phyloP scores from a whole-genome alignment of 2,329 filamentous ascomycete species.

The Didymella exigua region DNA sequence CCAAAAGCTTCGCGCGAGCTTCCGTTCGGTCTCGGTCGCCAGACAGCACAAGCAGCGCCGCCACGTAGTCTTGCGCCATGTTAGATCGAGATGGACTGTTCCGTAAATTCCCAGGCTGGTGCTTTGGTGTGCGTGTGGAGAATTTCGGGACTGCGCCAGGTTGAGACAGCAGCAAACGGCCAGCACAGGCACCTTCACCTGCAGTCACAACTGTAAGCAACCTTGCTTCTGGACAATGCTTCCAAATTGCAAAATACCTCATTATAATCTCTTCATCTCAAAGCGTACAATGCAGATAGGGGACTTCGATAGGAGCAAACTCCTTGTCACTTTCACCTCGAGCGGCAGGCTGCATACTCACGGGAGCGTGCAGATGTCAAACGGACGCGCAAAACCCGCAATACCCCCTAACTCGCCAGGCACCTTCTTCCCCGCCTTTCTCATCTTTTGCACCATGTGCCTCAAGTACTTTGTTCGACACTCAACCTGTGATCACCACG shows the following conservation, averaged over 20 bases:
- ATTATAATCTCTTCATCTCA: background rate
- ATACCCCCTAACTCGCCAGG: background rate
- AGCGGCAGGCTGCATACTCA: background rate
- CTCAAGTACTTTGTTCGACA: conserved; percentile 7
- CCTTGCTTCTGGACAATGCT: background rate
- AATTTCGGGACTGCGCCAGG: background rate
- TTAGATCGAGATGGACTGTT: background rate
- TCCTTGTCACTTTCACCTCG: conserved; percentile 5
- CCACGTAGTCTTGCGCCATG: background rate
- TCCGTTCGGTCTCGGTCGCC: background rate
- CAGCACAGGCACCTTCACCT: background rate
- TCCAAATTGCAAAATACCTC: background rate
- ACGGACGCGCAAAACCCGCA: background rate
- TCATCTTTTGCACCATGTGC: background rate
- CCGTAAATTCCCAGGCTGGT: background rate
- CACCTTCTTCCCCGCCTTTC: background rate
- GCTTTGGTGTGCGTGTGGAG: background rate
- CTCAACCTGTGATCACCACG: conserved; percentile 3
- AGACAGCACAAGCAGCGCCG: background rate
- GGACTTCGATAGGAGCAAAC: background rate
- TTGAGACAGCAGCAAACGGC: background rate
- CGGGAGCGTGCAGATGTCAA: conserved; percentile 8
- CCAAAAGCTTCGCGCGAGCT: background rate
- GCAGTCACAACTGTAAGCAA: background rate
- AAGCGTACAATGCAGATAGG: background rate